These are phyloP conservation scores for Hypoxylon sp. DNA, from an alignment of 2,329 filamentous ascomycete species.

Conservation along the genomic window DNA sequence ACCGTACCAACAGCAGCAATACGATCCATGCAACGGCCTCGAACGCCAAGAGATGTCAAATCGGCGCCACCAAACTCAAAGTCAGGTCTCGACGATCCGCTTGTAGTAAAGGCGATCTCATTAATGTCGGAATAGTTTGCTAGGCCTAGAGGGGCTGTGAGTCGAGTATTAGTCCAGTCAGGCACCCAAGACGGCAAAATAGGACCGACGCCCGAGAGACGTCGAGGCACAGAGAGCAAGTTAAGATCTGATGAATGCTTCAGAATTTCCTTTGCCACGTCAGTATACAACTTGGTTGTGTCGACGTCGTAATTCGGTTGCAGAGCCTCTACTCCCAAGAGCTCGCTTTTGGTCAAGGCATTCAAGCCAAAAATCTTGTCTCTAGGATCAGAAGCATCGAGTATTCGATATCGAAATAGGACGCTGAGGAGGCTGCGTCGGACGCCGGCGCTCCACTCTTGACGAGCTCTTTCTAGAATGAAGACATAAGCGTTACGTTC, in stretches of 20 bases:
- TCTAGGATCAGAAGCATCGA: conserved; percentile 45
- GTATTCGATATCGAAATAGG: conserved; percentile 41
- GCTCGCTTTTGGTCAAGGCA: conserved; percentile 36
- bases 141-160: conserved; percentile 44
- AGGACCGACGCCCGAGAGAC: conserved; percentile 11
- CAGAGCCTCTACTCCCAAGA: conserved; percentile 24
- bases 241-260: conserved; percentile 38
- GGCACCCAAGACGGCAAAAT: conserved; percentile 49
- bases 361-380: conserved; percentile 48
- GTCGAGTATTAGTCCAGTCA: conserved; percentile 44
- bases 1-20: conserved; percentile 36
- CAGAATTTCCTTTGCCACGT: conserved; percentile 39
- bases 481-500: conserved; percentile 42
- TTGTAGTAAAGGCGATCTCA: conserved; percentile 38
- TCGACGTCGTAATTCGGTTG: conserved; percentile 42
- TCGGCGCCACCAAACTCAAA: conserved; percentile 19
- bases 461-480: conserved; percentile 38
- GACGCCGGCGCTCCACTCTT: conserved; percentile 16
- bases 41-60: conserved; percentile 27
- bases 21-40: conserved; percentile 37
- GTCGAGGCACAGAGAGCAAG: conserved; percentile 44
- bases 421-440: conserved; percentile 39
- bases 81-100: conserved; percentile 25
- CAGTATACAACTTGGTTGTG: conserved; percentile 41
- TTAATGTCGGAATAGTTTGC: conserved; percentile 44